These are phyloP conservation scores for Cicer yamashitae DNA, from an alignment of 306 rosid genomes.

Conservation along the genomic window DNA sequence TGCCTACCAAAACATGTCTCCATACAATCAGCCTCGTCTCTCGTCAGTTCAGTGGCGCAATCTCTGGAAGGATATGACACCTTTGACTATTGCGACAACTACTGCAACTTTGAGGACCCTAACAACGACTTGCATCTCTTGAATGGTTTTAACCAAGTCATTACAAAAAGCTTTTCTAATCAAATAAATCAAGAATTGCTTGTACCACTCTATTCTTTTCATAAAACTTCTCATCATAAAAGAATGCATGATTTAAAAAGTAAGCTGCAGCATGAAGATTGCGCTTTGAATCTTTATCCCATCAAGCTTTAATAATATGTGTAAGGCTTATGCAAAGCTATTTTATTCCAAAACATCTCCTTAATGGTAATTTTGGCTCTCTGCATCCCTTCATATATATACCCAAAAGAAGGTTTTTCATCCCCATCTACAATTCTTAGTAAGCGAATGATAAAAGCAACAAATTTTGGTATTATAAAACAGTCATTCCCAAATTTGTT, in stretches of 20 bases:
- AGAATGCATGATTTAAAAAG: neutral
- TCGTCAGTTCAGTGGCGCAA: neutral
- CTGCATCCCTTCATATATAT: neutral
- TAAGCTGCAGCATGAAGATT: neutral
- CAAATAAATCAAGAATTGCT: neutral
- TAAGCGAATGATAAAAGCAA: neutral
- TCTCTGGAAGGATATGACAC: neutral
- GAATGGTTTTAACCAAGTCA: neutral
- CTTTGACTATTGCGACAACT: neutral
- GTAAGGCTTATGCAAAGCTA: neutral
- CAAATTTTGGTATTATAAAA: neutral
- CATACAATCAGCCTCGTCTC: neutral
- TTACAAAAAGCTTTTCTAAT: neutral
- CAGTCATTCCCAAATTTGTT: neutral
- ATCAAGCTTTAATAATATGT: neutral
- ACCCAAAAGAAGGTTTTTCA: neutral
- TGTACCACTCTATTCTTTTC: neutral
- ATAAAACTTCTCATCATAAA: neutral
- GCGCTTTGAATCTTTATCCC: neutral
- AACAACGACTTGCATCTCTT: neutral
- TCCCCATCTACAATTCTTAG: neutral
- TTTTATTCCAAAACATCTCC: neutral
- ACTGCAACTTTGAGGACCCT: neutral
- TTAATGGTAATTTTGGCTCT: neutral
- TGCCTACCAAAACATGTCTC: neutral